phyloP scores from a whole-genome alignment of 2,329 filamentous ascomycete genomes.

The Cladosporium oxysporum region DNA sequence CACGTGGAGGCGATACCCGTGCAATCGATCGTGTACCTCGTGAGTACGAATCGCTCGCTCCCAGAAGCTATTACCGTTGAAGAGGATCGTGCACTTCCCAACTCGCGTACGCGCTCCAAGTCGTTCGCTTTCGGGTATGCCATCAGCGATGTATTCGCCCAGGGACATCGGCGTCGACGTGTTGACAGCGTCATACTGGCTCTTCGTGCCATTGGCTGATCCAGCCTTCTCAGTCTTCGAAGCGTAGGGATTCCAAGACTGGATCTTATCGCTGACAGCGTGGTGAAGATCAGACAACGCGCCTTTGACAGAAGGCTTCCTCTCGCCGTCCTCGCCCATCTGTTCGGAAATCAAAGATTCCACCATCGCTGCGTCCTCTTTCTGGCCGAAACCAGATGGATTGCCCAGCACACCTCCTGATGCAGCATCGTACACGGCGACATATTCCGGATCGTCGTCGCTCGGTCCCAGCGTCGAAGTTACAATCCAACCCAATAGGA shows the following conservation, averaged over 20 bases:
- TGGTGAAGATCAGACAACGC: conserved; percentile 37
- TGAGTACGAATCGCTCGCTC: conserved; percentile 46
- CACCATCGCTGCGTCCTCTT: conserved; percentile 9
- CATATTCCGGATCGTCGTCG: conserved; percentile 13
- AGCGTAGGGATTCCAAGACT: conserved; percentile 34
- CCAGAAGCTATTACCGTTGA: conserved; percentile 43
- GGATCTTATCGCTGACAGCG: conserved; percentile 36
- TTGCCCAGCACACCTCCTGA: conserved; percentile 29
- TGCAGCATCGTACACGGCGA: conserved; percentile 23
- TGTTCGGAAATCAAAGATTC: not conserved
- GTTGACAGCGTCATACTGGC: conserved; percentile 1
- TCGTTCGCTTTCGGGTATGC: conserved; percentile 30
- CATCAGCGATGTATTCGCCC: conserved; percentile 31
- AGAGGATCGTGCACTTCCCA: conserved; percentile 44
- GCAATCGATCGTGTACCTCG: conserved; percentile 42
- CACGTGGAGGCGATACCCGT: conserved; percentile 46
- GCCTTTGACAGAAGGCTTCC: conserved; percentile 33
- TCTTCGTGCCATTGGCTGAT: not conserved
- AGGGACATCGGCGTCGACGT: not conserved
- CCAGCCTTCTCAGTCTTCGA: conserved; percentile 10
- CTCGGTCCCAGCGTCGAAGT: conserved; percentile 31
- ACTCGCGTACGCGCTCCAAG: conserved; percentile 38
- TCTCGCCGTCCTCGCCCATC: conserved; percentile 18
- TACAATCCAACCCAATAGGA: conserved; percentile 36
- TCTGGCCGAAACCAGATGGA: conserved; percentile 28